These are phyloP conservation scores for Candida sanyaensis DNA, from an alignment of 1,139 yeast genomes.

Conservation along the genomic window DNA sequence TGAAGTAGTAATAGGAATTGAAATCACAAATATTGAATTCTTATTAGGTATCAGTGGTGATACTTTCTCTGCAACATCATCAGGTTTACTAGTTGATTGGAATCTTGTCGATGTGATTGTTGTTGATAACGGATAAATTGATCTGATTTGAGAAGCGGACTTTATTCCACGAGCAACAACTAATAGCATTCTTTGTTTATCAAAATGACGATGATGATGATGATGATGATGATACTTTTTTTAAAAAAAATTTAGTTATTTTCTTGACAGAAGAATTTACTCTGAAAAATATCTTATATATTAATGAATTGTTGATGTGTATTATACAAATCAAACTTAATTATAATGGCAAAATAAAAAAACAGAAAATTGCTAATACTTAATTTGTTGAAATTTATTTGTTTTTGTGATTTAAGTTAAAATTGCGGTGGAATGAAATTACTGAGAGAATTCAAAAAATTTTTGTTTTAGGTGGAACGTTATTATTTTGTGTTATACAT, in stretches of 20 bases:
- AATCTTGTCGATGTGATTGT: neutral
- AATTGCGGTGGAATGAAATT: too few species aligned
- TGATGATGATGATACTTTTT: neutral
- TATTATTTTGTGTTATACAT: too few species aligned
- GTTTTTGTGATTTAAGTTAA: too few species aligned
- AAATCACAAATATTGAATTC: constrained; percentile 48
- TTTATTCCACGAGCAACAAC: neutral
- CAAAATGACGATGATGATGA: neutral
- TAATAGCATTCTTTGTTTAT: neutral
- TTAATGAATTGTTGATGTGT: too few species aligned
- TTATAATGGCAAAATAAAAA: too few species aligned
- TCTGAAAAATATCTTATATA: too few species aligned
- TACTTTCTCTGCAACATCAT: neutral
- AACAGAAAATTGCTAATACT: too few species aligned
- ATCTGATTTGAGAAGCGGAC: neutral
- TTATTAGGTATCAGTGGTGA: constrained; percentile 8
- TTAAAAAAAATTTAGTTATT: neutral
- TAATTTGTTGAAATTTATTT: too few species aligned
- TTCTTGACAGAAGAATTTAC: too few species aligned
- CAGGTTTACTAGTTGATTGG: constrained; percentile 1
- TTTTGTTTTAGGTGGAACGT: too few species aligned
- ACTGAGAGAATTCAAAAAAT: too few species aligned
- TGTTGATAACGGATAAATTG: neutral
- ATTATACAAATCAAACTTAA: too few species aligned
- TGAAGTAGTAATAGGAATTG: constrained; percentile 61